phyloP scores from a whole-genome alignment of 208 protist genomes.

The Borovskyia barvae region DNA sequence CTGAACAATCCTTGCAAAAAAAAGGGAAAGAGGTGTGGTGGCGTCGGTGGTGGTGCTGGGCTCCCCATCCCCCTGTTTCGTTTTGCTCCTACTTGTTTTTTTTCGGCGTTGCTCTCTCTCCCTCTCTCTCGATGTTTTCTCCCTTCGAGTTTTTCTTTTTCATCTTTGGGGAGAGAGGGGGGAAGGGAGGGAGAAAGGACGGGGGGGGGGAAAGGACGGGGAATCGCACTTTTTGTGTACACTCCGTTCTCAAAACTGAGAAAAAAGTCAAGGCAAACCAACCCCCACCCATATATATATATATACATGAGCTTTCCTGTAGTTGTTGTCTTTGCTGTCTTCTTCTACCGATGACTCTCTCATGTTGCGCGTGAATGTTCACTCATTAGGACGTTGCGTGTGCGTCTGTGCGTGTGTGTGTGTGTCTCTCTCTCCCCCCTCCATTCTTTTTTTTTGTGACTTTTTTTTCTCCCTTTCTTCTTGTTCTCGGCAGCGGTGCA shows the following conservation, averaged over 20 bases:
- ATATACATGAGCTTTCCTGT: conserved; percentile 16
- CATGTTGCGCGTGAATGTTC: no score
- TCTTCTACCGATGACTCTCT: conserved; percentile 1
- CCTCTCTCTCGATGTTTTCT: not conserved
- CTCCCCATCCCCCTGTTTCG: not conserved
- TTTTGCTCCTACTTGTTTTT: not conserved
- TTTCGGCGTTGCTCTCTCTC: not conserved
- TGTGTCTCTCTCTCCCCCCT: not conserved
- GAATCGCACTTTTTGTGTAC: no score
- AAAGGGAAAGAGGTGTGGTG: conserved; percentile 13
- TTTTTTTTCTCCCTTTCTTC: not conserved
- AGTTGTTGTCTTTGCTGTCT: not conserved
- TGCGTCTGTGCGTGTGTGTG: not conserved
- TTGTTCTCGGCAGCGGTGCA: no score
- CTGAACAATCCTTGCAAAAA: conserved; percentile 3
- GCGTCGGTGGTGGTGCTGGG: not conserved
- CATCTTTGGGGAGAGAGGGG: no score
- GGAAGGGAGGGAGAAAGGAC: no score
- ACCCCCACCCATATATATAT: conserved; percentile 13
- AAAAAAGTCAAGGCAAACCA: no score
- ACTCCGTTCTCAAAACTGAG: no score
- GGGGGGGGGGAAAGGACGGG: no score
- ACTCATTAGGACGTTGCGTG: no score
- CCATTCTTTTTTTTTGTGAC: not conserved
- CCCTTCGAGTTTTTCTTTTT: not conserved